A percentile compares a stretch with the other conserved stretches of the same genome.
These are phyloP conservation scores for Symbiodinium natans DNA, from an alignment of 73 alveolate genomes.

Conservation along the genomic window DNA sequence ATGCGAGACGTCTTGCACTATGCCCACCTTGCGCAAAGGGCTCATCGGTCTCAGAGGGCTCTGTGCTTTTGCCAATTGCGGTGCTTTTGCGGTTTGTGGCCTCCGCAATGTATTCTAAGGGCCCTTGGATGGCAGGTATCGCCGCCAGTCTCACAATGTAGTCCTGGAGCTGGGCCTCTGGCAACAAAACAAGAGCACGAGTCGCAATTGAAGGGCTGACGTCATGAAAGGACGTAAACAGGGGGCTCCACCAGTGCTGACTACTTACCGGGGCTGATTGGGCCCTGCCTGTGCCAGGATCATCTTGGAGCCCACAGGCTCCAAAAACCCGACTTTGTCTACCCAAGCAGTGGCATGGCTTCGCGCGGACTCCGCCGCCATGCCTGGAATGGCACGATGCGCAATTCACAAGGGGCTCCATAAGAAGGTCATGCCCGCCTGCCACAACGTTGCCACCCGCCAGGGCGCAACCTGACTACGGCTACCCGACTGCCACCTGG, in stretches of 20 bases:
- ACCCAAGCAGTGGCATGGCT: background rate
- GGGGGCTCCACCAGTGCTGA: too few relatives aligned
- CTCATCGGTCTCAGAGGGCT: too few relatives aligned
- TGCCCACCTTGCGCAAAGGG: conserved; percentile 25
- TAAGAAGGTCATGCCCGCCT: background rate
- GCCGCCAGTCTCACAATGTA: conserved; percentile 60
- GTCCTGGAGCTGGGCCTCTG: conserved; percentile 86
- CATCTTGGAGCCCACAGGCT: conserved; percentile 38
- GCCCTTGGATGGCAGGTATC: conserved; percentile 41
- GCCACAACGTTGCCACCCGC: background rate
- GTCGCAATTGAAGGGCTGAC: too few relatives aligned
- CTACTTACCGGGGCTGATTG: too few relatives aligned
- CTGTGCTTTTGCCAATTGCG: too few relatives aligned
- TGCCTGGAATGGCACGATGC: background rate
- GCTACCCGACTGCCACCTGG: too few relatives aligned
- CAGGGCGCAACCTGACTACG: background rate
- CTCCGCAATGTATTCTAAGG: conserved; percentile 76
- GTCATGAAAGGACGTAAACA: too few relatives aligned
- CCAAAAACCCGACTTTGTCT: background rate
- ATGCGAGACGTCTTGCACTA: conserved; percentile 71
- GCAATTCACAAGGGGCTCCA: background rate
- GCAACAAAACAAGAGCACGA: background rate
- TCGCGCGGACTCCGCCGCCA: background rate
- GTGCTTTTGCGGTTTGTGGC: too few relatives aligned
- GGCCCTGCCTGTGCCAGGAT: conserved; percentile 37